Conservation (phyloP, 78 protist genomes). For the Pelomyxa schiedti region DNA sequence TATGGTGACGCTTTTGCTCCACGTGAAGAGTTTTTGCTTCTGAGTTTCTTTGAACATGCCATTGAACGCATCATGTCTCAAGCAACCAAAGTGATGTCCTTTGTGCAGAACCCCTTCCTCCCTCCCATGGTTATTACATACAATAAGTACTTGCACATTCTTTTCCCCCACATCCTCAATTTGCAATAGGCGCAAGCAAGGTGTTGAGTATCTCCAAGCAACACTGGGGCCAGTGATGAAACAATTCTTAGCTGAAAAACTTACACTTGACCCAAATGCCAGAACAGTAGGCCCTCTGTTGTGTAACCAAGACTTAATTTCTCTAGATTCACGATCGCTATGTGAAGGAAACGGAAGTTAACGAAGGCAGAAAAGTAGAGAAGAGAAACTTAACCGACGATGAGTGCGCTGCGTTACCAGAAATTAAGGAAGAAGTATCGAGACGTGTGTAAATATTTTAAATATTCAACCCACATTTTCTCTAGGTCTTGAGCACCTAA, state of each 20-base stretch:
- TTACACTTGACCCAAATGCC: conserved; percentile 44
- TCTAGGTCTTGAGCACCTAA: no score
- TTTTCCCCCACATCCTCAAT: background rate
- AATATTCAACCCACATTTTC: no score
- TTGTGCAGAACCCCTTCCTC: conserved; percentile 54
- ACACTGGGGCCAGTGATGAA: conserved; percentile 44
- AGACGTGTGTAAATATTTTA: no score
- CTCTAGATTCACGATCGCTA: conserved; percentile 31
- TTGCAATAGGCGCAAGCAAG: conserved; percentile 56
- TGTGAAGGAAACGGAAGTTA: conserved; percentile 56
- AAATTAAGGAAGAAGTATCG: no score
- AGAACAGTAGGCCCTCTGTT: conserved; percentile 20
- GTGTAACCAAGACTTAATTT: conserved; percentile 18
- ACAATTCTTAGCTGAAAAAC: conserved; percentile 38
- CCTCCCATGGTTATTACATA: conserved; percentile 69
- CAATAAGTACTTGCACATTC: conserved; percentile 25
- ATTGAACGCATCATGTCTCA: conserved; percentile 51
- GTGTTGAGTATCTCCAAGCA: conserved; percentile 44
- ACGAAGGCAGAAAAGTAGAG: conserved; percentile 52
- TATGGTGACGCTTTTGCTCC: conserved; percentile 80
- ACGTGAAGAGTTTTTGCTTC: conserved; percentile 66
- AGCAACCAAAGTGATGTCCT: conserved; percentile 51
- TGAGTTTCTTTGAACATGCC: conserved; percentile 50
- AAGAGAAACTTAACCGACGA: background rate
- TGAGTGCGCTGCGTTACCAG: background rate